A percentile compares a stretch with the other conserved stretches of the same genome.
phyloP scores from a whole-genome alignment of 2,329 filamentous ascomycete species.

The Gremmenia infestans region DNA sequence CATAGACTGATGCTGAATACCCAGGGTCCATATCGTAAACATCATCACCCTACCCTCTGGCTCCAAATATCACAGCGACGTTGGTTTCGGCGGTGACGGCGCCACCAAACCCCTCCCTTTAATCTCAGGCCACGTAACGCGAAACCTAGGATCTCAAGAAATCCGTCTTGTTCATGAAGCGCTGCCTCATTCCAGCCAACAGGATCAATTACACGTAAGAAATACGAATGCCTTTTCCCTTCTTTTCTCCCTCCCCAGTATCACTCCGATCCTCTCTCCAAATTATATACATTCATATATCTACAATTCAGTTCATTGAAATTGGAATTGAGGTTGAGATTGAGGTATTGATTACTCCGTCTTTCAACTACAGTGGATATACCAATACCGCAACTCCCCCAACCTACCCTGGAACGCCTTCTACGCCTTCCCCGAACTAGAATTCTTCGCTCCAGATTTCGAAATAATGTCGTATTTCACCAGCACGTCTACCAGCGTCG shows the following conservation, averaged over 20 bases:
- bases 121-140: constrained; percentile 30
- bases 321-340: too few species aligned
- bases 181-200: constrained; percentile 40
- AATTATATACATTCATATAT: too few species aligned
- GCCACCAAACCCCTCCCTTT: constrained; percentile 54
- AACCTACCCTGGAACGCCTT: constrained; percentile 51
- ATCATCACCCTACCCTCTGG: constrained; percentile 49
- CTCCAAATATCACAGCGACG: constrained; percentile 49
- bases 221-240: too few species aligned
- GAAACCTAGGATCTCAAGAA: constrained; percentile 48
- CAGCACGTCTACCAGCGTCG: constrained; percentile 47
- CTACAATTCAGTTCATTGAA: too few species aligned
- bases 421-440: constrained; percentile 62
- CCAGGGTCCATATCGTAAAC: constrained; percentile 54
- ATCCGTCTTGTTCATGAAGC: constrained; percentile 48
- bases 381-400: constrained; percentile 49
- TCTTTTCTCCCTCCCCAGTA: too few species aligned
- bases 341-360: too few species aligned
- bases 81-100: constrained; percentile 60
- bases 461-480: constrained; percentile 54
- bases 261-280: too few species aligned
- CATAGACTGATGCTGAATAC: background rate
- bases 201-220: constrained; percentile 37
- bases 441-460: constrained; percentile 59
- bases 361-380: constrained; percentile 46